These are phyloP conservation scores for Sutorius australiensis DNA, from an alignment of 768 basidiomycete species.

Conservation along the genomic window DNA sequence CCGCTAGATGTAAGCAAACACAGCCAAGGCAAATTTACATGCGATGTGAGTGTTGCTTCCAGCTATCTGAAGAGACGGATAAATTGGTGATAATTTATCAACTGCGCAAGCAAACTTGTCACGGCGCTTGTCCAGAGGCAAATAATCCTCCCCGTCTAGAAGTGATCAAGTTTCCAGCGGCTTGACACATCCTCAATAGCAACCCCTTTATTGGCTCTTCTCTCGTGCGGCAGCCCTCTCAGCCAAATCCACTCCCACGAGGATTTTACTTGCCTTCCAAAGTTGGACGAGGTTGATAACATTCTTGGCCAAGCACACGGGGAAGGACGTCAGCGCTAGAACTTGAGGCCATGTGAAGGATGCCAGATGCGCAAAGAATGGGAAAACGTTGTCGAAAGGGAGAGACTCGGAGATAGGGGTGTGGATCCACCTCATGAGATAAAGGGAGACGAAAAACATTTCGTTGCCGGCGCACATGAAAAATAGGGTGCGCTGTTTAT, in stretches of 20 bases:
- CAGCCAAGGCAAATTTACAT: conserved; percentile 2
- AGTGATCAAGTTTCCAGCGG: conserved; percentile 4
- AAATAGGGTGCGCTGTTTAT: conserved; percentile 73
- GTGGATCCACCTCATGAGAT: conserved; percentile 83
- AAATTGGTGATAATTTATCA: conserved; percentile 14
- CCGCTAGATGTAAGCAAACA: conserved; percentile 5
- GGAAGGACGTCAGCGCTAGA: conserved; percentile 58
- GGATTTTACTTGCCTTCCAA: conserved; percentile 95
- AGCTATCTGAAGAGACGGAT: neutral
- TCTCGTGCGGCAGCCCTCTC: conserved; percentile 69
- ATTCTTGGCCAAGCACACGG: conserved; percentile 79
- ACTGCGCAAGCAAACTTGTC: conserved; percentile 6
- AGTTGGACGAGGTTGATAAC: conserved; percentile 93
- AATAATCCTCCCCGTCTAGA: conserved; percentile 11
- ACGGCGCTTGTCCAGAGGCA: conserved; percentile 6
- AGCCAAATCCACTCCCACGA: conserved; percentile 89
- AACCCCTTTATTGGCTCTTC: conserved; percentile 12
- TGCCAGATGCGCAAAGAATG: conserved; percentile 18
- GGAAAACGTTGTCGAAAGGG: conserved; percentile 15
- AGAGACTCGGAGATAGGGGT: conserved; percentile 53
- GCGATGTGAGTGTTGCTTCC: conserved; percentile 2
- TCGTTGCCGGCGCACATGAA: conserved; percentile 94
- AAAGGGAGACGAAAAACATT: conserved; percentile 90
- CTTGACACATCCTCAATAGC: neutral
- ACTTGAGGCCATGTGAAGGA: conserved; percentile 72